Base-by-base conservation (phyloP, 768 basidiomycete genomes). In the Kwoniella europaea region DNA sequence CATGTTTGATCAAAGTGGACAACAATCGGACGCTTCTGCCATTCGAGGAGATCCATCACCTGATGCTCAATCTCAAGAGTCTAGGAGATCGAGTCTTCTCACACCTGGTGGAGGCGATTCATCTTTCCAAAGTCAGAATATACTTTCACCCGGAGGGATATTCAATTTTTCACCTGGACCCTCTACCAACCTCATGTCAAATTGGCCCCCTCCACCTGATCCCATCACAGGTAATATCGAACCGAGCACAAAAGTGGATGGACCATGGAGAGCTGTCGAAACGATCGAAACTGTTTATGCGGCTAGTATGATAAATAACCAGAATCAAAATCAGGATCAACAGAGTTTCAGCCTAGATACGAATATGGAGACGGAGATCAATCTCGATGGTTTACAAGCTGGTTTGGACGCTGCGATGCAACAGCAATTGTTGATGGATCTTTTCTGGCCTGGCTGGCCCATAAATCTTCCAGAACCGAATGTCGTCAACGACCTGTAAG, bases 391-490 rank as follows among this genome's bases (percentile, higher is more conserved):
- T 15, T 41, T 70, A 10, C 71, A 63, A 59, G 71, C 65, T 29
- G 71, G 65, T 55, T 57, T 72, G 20, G 79, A 80, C 35, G 75
- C 73, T 15, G 75, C 69, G 4, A 53, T 77, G 35, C 79, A 78
- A 56, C 77, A 80, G 60, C 78, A 81, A 54, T 52, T 79, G 7
- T 57, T 81, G 20, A 68, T 81, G 72, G 80, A 81, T 60, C 70
- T 81, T 24, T 79, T 81, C 65, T 81, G 80, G 80, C 80, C 80
- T 0, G 78, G 78, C 12, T 81, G 80, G 80, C 80, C 78, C 27
- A 35, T 68, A 2, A 73, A 75, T 27, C 71, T 81, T 3, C 80
- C 80, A 5, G 78, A 79, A 56, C 80, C 80, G 41, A 74, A 79
- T 52, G 74, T 81, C 10, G 78, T 81, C 63, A 79, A 79, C 53